These are phyloP conservation scores for Sonneratia caseolaris DNA, from an alignment of 345 rosid species.

Conservation along the genomic window DNA sequence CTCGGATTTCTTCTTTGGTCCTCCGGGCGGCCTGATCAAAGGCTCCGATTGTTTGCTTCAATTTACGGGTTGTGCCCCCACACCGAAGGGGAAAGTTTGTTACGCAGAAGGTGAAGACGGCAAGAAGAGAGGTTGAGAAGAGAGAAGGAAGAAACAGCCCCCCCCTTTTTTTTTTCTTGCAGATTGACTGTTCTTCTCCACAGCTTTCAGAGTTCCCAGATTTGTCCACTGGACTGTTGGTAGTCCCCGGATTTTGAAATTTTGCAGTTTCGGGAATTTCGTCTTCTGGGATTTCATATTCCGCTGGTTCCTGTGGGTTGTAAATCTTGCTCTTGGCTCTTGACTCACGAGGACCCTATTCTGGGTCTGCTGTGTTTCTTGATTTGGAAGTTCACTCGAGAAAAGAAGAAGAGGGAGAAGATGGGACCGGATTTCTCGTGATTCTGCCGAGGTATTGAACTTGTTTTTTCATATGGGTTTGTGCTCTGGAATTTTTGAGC, in stretches of 20 bases:
- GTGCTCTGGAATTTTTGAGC: neutral
- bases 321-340: conserved; percentile 2
- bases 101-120: conserved; percentile 23
- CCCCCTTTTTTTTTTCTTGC: neutral
- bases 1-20: conserved; percentile 62
- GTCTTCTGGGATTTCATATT: conserved; percentile 11
- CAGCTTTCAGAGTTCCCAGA: neutral
- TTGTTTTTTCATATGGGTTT: conserved; percentile 1
- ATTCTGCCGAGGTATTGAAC: conserved; percentile 16
- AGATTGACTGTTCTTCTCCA: conserved; percentile 4
- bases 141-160: conserved; percentile 1
- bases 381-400: neutral
- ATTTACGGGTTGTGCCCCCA: conserved; percentile 51
- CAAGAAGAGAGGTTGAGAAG: conserved; percentile 11
- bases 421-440: conserved; percentile 4
- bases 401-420: conserved; percentile 1
- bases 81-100: conserved; percentile 22
- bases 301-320: conserved; percentile 2
- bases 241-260: conserved; percentile 1
- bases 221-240: neutral
- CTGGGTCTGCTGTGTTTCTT: neutral
- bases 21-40: conserved; percentile 33
- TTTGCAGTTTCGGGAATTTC: neutral
- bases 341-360: neutral
- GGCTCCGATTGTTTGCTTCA: conserved; percentile 11